Percentiles rank a stretch among this genome's conserved stretches.
These are phyloP conservation scores for Penicillium sp. DNA, from an alignment of 2,329 filamentous ascomycete species.

Conservation along the genomic window DNA sequence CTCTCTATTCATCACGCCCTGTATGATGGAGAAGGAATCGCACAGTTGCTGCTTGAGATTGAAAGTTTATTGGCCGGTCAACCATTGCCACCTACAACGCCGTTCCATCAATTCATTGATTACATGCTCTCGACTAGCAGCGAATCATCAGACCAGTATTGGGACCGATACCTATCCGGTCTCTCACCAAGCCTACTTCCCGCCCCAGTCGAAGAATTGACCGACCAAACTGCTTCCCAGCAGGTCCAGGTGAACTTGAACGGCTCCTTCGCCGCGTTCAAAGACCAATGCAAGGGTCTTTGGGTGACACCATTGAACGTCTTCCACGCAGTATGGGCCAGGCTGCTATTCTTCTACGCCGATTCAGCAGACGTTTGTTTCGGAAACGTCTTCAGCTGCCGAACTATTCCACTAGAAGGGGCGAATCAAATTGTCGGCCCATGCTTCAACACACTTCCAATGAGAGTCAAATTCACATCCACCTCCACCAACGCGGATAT, in stretches of 20 bases:
- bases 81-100: constrained; percentile 53
- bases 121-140: constrained; percentile 59
- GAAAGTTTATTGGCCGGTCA: constrained; percentile 60
- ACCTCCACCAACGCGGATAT: constrained; percentile 60
- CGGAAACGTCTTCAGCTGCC: constrained; percentile 81
- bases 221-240: constrained; percentile 15
- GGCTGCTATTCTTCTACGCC: constrained; percentile 62
- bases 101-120: constrained; percentile 68
- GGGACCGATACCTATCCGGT: constrained; percentile 60
- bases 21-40: constrained; percentile 82
- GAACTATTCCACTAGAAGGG: constrained; percentile 67
- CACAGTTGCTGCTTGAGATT: constrained; percentile 70
- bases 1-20: constrained; percentile 77
- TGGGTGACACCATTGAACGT: constrained; percentile 68
- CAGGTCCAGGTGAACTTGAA: constrained; percentile 29
- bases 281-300: constrained; percentile 55
- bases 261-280: constrained; percentile 51
- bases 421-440: constrained; percentile 79
- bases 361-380: constrained; percentile 74
- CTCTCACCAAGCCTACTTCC: constrained; percentile 53
- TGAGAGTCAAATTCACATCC: constrained; percentile 61
- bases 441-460: constrained; percentile 87
- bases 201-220: background rate
- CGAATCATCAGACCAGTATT: constrained; percentile 64
- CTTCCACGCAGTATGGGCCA: constrained; percentile 74